Evolutionary conservation across 768 basidiomycete species (phyloP).

Genomic region (Termitomyces sp.): DNA sequence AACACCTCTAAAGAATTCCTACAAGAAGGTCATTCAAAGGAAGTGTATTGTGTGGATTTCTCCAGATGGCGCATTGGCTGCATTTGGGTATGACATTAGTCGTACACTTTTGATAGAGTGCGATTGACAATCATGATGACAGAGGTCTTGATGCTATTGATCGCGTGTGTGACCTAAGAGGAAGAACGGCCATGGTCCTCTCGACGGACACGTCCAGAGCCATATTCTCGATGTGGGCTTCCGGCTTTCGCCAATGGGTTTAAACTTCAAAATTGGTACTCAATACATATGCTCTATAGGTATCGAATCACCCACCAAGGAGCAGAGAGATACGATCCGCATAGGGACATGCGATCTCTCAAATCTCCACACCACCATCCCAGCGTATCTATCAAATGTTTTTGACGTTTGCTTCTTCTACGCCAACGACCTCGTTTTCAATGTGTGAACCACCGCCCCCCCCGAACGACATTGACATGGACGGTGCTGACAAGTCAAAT

Average conservation of each 20-base stretch:
- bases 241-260: slow-evolving; percentile 98
- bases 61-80: slow-evolving; percentile 91
- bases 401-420: slow-evolving; percentile 96
- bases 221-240: slow-evolving; percentile 86
- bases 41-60: slow-evolving; percentile 94
- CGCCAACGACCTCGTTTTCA: slow-evolving; percentile 51
- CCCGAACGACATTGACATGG: slow-evolving; percentile 47
- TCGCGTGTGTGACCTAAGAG: slow-evolving; percentile 94
- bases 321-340: slow-evolving; percentile 94
- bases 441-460: slow-evolving; percentile 26
- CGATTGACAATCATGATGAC: slow-evolving; percentile 6
- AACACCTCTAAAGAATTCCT: slow-evolving; percentile 75
- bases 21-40: slow-evolving; percentile 97
- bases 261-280: slow-evolving; percentile 22
- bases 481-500: slow-evolving; percentile 36
- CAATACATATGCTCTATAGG: slow-evolving; percentile 37
- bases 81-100: slow-evolving; percentile 76
- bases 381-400: slow-evolving; percentile 92
- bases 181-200: slow-evolving; percentile 95
- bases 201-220: slow-evolving; percentile 96
- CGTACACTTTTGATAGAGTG: background rate
- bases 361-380: slow-evolving; percentile 94
- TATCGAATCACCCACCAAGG: slow-evolving; percentile 98
- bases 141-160: slow-evolving; percentile 97
- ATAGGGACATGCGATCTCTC: slow-evolving; percentile 96